phyloP scores from a whole-genome alignment of 768 basidiomycete genomes.

The Serendipita vermifera region DNA sequence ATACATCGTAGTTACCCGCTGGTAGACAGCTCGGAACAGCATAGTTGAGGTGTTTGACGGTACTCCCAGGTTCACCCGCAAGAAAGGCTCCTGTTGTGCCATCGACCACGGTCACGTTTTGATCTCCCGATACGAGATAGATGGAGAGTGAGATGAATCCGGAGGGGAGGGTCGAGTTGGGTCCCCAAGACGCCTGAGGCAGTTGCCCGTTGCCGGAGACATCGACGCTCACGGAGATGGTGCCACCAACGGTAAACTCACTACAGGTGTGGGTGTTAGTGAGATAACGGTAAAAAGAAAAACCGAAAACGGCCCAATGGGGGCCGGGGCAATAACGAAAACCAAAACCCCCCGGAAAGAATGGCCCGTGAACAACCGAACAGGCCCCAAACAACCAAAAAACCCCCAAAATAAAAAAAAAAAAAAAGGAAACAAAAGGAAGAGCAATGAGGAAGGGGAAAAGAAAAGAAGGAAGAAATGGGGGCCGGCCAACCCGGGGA shows the following conservation, averaged over 20 bases:
- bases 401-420: too few species aligned
- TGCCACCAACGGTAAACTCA: constrained; percentile 22
- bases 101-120: constrained; percentile 25
- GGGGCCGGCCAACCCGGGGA: too few species aligned
- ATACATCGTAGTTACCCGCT: constrained; percentile 33
- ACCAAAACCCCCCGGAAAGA: too few species aligned
- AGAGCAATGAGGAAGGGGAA: too few species aligned
- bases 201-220: constrained; percentile 17
- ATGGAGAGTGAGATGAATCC: constrained; percentile 30
- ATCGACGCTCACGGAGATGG: constrained; percentile 27
- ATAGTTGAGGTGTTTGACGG: constrained; percentile 30
- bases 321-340: too few species aligned
- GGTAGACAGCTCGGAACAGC: constrained; percentile 32
- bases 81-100: constrained; percentile 25
- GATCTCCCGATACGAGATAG: constrained; percentile 31
- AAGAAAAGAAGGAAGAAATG: too few species aligned
- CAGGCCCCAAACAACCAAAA: too few species aligned
- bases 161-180: constrained; percentile 20
- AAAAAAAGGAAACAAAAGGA: too few species aligned
- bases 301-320: too few species aligned
- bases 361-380: too few species aligned
- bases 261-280: too few species aligned
- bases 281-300: too few species aligned
- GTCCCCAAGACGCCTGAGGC: constrained; percentile 11
- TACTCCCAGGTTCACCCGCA: constrained; percentile 28